Base-by-base conservation (phyloP, 495 filamentous ascomycete species). In the Bacidia gigantensis region DNA sequence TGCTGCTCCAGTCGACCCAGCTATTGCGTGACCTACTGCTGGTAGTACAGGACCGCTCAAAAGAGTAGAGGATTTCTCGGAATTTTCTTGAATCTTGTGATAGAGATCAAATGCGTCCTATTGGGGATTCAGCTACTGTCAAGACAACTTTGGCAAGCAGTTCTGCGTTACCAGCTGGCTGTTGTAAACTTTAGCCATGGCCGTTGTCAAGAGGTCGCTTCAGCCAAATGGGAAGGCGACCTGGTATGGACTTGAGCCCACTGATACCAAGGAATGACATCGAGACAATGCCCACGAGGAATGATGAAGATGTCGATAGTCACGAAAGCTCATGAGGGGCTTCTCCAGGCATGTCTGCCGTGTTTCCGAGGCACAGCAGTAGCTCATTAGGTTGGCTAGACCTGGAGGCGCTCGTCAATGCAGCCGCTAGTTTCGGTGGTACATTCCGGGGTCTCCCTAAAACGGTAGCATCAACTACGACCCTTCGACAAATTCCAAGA, bases 11-110 rank as follows among this genome's bases (percentile, higher is more conserved):
- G 80, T 71, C 24, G 86, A 80, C 46, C 89, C 89, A 17, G 88
- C 84, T 20, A 85, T 63, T 46, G 90, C 89, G 71, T 95, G 90
- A 18, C 86, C 86, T n/a, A 94, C 69, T 3, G 86, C 83, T 49
- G 88, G 86, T n/a, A 95, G 76, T 7, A 78, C 75, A 56, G 72
- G 71, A 2, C 72, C 71, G 1, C 62, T 58, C 25, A 73, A 17
- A 64, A 64, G 11, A 61, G 58, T 54, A 57, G 65, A 69, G 55
- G 49, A 5, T 21, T 52, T 69, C 58, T 52, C 40, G 10, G 61
- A 63, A 22, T 56, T 55, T 3, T 64, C 60, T 58, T 74, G 69
- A 52, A 70, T 69, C 55, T 67, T 65, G 51, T 72, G 69, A 50
- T 74, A 77, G 35, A 72, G 66, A 49, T 74, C 69, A 56, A 72